phyloP scores from a whole-genome alignment of 495 filamentous ascomycete species.

The Peziza echinospora region DNA sequence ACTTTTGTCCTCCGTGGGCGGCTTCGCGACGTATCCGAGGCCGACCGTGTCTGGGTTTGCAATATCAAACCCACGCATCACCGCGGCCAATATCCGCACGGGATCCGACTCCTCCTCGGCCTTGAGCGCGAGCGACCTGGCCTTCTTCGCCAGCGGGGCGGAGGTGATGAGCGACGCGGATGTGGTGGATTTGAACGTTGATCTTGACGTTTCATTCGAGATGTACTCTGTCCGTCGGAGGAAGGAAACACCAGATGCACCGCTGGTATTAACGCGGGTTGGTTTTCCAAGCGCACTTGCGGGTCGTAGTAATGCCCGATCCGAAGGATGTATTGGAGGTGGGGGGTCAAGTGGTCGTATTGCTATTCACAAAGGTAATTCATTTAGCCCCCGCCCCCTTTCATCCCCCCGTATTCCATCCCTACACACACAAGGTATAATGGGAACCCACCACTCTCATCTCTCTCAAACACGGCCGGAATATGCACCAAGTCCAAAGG shows the following conservation, averaged over 20 bases:
- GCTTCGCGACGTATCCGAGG: conserved; percentile 30
- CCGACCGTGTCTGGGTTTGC: conserved; percentile 48
- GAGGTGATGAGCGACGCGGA: conserved; percentile 14
- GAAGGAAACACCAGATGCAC: conserved; percentile 44
- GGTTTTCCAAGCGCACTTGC: conserved; percentile 66
- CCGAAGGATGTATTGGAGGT: conserved; percentile 53
- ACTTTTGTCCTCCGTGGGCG: conserved; percentile 30
- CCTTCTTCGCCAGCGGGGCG: conserved; percentile 25
- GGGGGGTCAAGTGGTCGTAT: conserved; percentile 52
- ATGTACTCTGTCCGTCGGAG: conserved; percentile 92
- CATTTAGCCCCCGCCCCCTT: neutral
- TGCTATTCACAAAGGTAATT: conserved; percentile 28
- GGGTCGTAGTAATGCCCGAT: conserved; percentile 58
- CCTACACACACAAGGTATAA: neutral
- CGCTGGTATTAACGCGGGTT: conserved; percentile 33
- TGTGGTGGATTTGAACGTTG: conserved; percentile 19
- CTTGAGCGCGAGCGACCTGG: conserved; percentile 20
- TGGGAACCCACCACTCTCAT: conserved; percentile 64
- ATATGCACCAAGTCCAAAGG: conserved; percentile 85
- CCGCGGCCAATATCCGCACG: conserved; percentile 54
- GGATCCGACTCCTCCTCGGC: conserved; percentile 52
- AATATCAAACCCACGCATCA: conserved; percentile 67
- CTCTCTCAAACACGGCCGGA: conserved; percentile 80
- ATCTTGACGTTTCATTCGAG: conserved; percentile 39
- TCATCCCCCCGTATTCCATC: neutral